phyloP scores from a whole-genome alignment of 257 asterid species.

The Salvia miltiorrhiza region DNA sequence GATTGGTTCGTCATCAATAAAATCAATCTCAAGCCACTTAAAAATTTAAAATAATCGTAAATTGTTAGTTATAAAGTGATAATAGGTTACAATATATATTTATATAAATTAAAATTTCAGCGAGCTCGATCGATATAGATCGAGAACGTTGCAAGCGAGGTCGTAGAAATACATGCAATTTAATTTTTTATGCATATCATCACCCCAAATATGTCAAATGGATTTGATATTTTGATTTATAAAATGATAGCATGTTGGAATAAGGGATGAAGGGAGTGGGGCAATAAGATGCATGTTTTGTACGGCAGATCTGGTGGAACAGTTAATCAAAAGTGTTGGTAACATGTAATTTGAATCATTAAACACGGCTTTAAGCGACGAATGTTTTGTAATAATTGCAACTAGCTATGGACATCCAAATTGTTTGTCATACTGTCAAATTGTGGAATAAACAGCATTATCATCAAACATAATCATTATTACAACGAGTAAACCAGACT shows the following conservation, averaged over 20 bases:
- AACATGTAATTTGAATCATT: conserved; percentile 25
- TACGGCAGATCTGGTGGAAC: conserved; percentile 25
- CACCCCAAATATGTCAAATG: too few relatives aligned
- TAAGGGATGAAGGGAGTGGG: conserved; percentile 14
- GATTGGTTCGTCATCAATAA: too few relatives aligned
- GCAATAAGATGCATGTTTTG: conserved; percentile 30
- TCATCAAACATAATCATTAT: conserved; percentile 34
- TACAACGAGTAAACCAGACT: conserved; percentile 6
- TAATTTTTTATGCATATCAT: too few relatives aligned
- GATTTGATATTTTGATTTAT: not conserved
- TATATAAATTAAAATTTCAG: too few relatives aligned
- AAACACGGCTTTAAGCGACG: not conserved
- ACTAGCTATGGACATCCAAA: not conserved
- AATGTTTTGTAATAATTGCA: conserved; percentile 25
- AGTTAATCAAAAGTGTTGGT: conserved; percentile 26
- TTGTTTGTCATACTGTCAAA: conserved; percentile 11
- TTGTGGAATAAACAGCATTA: not conserved
- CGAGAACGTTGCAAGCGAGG: too few relatives aligned
- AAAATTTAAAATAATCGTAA: too few relatives aligned
- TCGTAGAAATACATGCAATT: too few relatives aligned
- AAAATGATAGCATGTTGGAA: conserved; percentile 15
- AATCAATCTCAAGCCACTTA: too few relatives aligned
- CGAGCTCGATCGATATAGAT: too few relatives aligned
- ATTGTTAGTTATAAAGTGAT: too few relatives aligned
- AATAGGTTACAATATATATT: too few relatives aligned